These are phyloP conservation scores for Closterium sp. DNA, from an alignment of 139 green algal species.

Conservation along the genomic window DNA sequence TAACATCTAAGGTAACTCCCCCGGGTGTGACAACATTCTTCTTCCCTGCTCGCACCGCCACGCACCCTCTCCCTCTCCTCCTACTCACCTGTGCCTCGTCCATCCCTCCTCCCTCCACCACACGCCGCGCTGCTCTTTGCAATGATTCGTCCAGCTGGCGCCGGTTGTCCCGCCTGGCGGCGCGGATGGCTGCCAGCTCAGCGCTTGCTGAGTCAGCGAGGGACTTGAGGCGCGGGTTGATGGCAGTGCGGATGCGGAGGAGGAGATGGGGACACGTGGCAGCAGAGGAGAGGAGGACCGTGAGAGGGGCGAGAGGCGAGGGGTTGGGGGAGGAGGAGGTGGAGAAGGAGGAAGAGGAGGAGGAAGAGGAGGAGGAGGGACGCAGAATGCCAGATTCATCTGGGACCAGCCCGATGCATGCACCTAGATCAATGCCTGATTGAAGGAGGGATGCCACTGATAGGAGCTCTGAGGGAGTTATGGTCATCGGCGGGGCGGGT, in stretches of 20 bases:
- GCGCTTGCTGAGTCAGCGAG: constrained; percentile 17
- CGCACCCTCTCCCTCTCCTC: constrained; percentile 19
- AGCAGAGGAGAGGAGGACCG: not conserved
- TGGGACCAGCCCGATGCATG: no score
- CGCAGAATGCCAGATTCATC: no score
- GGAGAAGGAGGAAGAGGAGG: no score
- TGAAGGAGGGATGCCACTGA: no score
- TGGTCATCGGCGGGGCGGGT: no score
- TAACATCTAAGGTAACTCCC: constrained; percentile 32
- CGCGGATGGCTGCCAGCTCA: constrained; percentile 7
- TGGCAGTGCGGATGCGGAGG: not conserved
- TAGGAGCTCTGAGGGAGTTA: no score
- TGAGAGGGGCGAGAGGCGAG: no score
- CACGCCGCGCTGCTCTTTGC: not conserved
- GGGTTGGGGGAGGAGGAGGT: no score
- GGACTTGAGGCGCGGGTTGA: not conserved
- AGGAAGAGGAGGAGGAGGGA: no score
- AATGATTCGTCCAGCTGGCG: constrained; percentile 19
- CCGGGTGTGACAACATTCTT: constrained; percentile 23
- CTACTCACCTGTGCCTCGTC: constrained; percentile 15
- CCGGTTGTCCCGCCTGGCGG: constrained; percentile 12
- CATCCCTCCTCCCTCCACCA: constrained; percentile 3
- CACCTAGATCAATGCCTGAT: no score
- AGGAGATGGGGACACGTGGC: not conserved
- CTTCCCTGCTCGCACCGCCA: constrained; percentile 21